Conservation (phyloP, 768 basidiomycete species). For the Amylocystis lapponica region DNA sequence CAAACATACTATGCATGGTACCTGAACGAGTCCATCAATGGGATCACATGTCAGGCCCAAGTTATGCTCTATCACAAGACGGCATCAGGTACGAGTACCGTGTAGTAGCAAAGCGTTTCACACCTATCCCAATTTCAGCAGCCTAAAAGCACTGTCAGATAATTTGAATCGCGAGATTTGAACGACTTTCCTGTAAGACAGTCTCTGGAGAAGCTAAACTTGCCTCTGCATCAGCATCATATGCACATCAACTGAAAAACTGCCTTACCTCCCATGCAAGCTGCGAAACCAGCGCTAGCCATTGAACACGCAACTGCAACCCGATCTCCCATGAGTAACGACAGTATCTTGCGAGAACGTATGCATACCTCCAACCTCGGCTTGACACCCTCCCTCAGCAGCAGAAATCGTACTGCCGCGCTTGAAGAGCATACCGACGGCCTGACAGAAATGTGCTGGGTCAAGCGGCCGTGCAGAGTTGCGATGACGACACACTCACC, state of each 20-base stretch:
- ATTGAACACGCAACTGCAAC: constrained; percentile 83
- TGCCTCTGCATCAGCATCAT: not conserved
- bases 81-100: not conserved
- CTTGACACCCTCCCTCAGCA: constrained; percentile 93
- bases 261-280: constrained; percentile 89
- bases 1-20: constrained; percentile 83
- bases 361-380: constrained; percentile 80
- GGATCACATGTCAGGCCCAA: constrained; percentile 92
- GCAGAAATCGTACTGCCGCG: constrained; percentile 96
- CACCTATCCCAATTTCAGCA: constrained; percentile 88
- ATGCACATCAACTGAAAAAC: constrained; percentile 14
- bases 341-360: too few relatives aligned
- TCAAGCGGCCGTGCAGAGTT: not conserved
- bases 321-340: too few relatives aligned
- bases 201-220: constrained; percentile 70
- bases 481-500: constrained; percentile 37
- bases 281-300: constrained; percentile 91
- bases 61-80: constrained; percentile 57
- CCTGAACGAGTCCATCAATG: constrained; percentile 88
- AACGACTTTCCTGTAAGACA: constrained; percentile 54
- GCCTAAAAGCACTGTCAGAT: constrained; percentile 35
- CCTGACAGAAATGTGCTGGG: constrained; percentile 33
- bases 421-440: constrained; percentile 94
- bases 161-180: not conserved
- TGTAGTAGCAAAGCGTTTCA: constrained; percentile 8